These are phyloP conservation scores for Pythium vanterpoolii DNA, from an alignment of 352 stramenopile genomes.

Conservation along the genomic window DNA sequence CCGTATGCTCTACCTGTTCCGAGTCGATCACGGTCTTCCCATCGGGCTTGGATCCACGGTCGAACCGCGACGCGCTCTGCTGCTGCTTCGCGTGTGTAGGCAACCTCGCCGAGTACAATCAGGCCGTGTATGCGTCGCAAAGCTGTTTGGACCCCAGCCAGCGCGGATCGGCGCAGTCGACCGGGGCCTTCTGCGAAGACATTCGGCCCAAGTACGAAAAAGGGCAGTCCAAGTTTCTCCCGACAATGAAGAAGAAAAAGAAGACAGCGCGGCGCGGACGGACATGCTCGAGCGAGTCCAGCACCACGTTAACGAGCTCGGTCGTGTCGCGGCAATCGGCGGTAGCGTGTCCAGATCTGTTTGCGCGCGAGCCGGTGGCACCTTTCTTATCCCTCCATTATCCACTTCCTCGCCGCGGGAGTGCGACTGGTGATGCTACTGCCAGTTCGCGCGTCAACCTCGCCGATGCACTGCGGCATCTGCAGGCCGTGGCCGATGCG, in stretches of 20 bases:
- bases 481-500: constrained; percentile 19
- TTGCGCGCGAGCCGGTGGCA: not conserved
- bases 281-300: constrained; percentile 17
- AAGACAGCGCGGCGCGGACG: constrained; percentile 4
- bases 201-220: constrained; percentile 23
- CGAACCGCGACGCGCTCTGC: not conserved
- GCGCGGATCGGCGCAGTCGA: constrained; percentile 7
- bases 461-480: constrained; percentile 2
- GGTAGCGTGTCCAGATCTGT: not conserved
- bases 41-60: constrained; percentile 5
- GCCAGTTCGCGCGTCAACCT: constrained; percentile 15
- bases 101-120: constrained; percentile 8
- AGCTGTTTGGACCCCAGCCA: constrained; percentile 17
- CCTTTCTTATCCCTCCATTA: not conserved
- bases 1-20: constrained; percentile 16
- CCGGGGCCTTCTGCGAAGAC: constrained; percentile 11
- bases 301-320: constrained; percentile 12
- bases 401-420: too few species aligned
- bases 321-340: constrained; percentile 14
- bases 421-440: too few species aligned
- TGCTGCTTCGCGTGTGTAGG: constrained; percentile 15
- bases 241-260: constrained; percentile 9
- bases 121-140: constrained; percentile 10
- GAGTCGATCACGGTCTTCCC: constrained; percentile 6
- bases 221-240: constrained; percentile 15